phyloP scores from a whole-genome alignment of 352 stramenopile species.

The Peronosclerospora sorghi region DNA sequence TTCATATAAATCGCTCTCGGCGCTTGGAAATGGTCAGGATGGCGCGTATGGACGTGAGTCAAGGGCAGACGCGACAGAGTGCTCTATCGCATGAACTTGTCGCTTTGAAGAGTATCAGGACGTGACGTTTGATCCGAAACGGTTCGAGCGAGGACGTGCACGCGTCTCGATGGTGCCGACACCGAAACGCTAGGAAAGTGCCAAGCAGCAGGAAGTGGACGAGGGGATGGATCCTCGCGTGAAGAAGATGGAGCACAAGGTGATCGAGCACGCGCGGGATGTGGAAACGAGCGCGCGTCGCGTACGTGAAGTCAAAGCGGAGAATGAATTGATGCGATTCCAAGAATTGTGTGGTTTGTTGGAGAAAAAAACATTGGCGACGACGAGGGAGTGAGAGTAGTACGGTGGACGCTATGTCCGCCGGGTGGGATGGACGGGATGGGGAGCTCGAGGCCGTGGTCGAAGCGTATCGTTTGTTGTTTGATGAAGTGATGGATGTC shows the following conservation, averaged over 20 bases:
- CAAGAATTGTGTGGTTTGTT: slow-evolving; percentile 56
- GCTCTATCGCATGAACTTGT: slow-evolving; percentile 79
- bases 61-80: slow-evolving; percentile 71
- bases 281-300: slow-evolving; percentile 16
- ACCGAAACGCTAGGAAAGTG: slow-evolving; percentile 32
- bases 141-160: slow-evolving; percentile 21
- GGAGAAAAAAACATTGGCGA: slow-evolving; percentile 52
- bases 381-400: slow-evolving; percentile 23
- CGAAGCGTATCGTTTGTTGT: slow-evolving; percentile 58
- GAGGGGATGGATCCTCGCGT: slow-evolving; percentile 11
- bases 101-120: slow-evolving; percentile 77
- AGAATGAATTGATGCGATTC: slow-evolving; percentile 63
- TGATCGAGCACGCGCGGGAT: slow-evolving; percentile 42
- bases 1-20: slow-evolving; percentile 86
- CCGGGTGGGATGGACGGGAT: slow-evolving; percentile 27
- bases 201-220: slow-evolving; percentile 20
- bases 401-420: slow-evolving; percentile 8
- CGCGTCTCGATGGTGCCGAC: slow-evolving; percentile 29
- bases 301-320: slow-evolving; percentile 39
- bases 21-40: slow-evolving; percentile 85
- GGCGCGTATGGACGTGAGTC: slow-evolving; percentile 75
- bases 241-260: slow-evolving; percentile 21
- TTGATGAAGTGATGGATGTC: slow-evolving; percentile 44
- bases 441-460: slow-evolving; percentile 51
- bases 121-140: slow-evolving; percentile 39